Conservation (phyloP, 2,329 filamentous ascomycete species). For the Colletotrichum tabaci region DNA sequence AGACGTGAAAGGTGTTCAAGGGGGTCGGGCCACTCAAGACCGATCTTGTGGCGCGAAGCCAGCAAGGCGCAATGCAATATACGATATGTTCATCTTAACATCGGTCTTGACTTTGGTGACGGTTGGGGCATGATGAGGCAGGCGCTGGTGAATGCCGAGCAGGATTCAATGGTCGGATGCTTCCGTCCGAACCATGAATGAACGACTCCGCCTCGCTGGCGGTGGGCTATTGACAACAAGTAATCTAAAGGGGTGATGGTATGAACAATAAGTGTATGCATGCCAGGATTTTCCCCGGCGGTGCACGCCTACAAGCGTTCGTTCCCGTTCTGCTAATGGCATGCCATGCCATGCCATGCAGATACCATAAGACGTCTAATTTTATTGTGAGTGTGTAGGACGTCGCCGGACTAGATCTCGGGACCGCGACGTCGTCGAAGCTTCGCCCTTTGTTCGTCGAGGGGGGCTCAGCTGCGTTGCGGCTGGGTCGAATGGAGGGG, state of each 20-base stretch:
- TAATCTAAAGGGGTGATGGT: background rate
- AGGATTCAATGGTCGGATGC: background rate
- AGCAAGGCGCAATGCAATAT: slow-evolving; percentile 55
- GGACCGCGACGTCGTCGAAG: background rate
- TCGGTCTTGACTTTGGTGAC: background rate
- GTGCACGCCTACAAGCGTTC: background rate
- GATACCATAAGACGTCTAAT: slow-evolving; percentile 9
- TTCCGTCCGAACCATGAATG: background rate
- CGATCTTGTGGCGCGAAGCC: slow-evolving; percentile 39
- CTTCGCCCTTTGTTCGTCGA: background rate
- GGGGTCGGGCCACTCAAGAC: slow-evolving; percentile 11
- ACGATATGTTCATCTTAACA: slow-evolving; percentile 49
- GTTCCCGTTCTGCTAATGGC: background rate
- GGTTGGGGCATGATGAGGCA: too few species aligned
- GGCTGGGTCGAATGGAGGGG: background rate
- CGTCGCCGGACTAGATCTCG: background rate
- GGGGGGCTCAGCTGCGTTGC: background rate
- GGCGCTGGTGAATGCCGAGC: background rate
- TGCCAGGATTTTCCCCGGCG: background rate
- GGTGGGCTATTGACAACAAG: too few species aligned
- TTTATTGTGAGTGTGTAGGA: background rate
- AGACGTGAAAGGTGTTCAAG: slow-evolving; percentile 42
- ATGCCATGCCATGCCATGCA: background rate
- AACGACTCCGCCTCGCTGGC: background rate
- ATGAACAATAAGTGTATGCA: background rate